These are phyloP conservation scores for Asclepias syriaca DNA, from an alignment of 257 asterid species.

Conservation along the genomic window DNA sequence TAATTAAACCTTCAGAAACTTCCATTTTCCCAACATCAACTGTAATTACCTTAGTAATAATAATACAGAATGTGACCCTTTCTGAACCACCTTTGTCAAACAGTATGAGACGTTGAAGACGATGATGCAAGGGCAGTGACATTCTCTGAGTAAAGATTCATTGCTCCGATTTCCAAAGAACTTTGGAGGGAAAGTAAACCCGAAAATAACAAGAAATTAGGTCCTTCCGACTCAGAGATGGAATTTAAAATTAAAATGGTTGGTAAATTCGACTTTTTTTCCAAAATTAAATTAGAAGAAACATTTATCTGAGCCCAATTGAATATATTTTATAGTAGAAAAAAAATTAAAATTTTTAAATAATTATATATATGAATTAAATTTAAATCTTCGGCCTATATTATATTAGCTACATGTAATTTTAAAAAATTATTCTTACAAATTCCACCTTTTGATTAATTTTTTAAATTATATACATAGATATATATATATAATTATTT, in stretches of 20 bases:
- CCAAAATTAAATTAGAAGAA: not conserved
- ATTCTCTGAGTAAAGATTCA: not conserved
- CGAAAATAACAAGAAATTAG: not conserved
- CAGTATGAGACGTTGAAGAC: not conserved
- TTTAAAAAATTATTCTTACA: no score
- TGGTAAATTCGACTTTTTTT: not conserved
- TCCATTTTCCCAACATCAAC: slow-evolving; percentile 41
- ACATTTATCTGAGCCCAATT: no score
- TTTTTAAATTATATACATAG: no score
- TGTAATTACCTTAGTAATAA: not conserved
- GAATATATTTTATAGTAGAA: no score
- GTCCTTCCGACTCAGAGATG: not conserved
- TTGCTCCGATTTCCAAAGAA: not conserved
- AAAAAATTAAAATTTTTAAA: no score
- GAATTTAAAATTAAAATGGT: not conserved
- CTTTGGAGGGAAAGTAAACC: slow-evolving; percentile 4
- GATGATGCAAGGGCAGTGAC: not conserved
- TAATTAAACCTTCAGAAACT: slow-evolving; percentile 47
- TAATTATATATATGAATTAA: no score
- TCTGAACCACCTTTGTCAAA: not conserved
- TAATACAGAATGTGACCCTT: not conserved
- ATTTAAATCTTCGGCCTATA: no score
- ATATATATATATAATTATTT: no score
- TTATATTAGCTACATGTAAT: not conserved
- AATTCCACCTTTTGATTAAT: no score